Conservation (phyloP, 768 basidiomycete genomes). For the Phylloporus arenicola region DNA sequence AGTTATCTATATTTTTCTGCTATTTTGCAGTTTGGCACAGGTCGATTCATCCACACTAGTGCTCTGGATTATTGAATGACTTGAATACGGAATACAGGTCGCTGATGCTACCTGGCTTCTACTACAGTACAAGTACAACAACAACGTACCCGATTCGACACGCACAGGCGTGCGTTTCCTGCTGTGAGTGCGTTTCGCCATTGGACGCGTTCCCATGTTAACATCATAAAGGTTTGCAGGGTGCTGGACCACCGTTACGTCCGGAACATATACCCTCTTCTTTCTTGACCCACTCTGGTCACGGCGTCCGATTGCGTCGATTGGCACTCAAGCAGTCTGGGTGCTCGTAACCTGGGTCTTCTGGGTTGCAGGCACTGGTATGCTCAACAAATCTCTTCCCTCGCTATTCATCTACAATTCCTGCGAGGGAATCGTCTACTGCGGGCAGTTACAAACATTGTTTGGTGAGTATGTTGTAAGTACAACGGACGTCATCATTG, state of each 20-base stretch:
- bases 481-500: neutral
- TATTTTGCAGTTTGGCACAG: slow-evolving; percentile 44
- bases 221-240: slow-evolving; percentile 43
- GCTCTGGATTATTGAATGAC: slow-evolving; percentile 2
- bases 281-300: slow-evolving; percentile 59
- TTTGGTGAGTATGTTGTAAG: slow-evolving; percentile 37
- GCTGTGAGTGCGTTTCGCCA: slow-evolving; percentile 35
- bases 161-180: slow-evolving; percentile 43
- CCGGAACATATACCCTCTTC: slow-evolving; percentile 48
- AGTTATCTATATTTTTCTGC: slow-evolving; percentile 50
- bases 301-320: slow-evolving; percentile 46
- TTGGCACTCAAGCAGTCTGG: slow-evolving; percentile 60
- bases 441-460: slow-evolving; percentile 49
- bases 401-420: slow-evolving; percentile 35
- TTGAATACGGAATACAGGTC: slow-evolving; percentile 30
- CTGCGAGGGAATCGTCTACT: slow-evolving; percentile 46
- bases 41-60: slow-evolving; percentile 22
- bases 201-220: slow-evolving; percentile 2
- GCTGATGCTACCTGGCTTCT: slow-evolving; percentile 56
- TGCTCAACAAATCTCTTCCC: slow-evolving; percentile 47
- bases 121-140: slow-evolving; percentile 48
- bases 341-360: slow-evolving; percentile 52
- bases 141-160: slow-evolving; percentile 47
- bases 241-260: slow-evolving; percentile 56
- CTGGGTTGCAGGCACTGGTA: slow-evolving; percentile 53